These are phyloP conservation scores for Arthrobotrys conoides DNA, from an alignment of 2,329 filamentous ascomycete species.

Conservation along the genomic window DNA sequence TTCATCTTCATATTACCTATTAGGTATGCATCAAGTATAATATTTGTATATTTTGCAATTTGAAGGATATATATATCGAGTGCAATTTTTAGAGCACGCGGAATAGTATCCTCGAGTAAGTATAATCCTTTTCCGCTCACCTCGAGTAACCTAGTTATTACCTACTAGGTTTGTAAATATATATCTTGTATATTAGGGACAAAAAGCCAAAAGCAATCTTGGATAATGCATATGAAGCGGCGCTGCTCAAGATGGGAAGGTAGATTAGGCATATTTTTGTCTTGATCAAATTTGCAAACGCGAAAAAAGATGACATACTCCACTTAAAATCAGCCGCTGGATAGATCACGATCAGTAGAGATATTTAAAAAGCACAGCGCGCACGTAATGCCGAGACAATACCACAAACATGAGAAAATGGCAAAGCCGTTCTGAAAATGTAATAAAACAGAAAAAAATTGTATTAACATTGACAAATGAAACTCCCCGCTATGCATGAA, in stretches of 20 bases:
- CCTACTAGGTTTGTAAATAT: constrained; percentile 17
- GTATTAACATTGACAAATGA: constrained; percentile 28
- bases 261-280: not conserved
- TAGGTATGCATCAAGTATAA: not conserved
- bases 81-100: not conserved
- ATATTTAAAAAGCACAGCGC: not conserved
- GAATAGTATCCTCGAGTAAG: constrained; percentile 13
- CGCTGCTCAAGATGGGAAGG: not conserved
- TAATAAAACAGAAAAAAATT: not conserved
- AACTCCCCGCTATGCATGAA: constrained; percentile 58
- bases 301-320: constrained; percentile 7
- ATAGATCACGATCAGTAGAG: not conserved
- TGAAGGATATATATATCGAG: not conserved
- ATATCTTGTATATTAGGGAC: constrained; percentile 24
- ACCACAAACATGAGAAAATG: not conserved
- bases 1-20: not conserved
- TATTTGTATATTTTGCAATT: not conserved
- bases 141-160: not conserved
- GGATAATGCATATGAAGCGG: not conserved
- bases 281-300: not conserved
- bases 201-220: constrained; percentile 4
- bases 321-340: not conserved
- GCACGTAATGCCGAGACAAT: not conserved
- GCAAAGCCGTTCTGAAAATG: not conserved
- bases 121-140: constrained; percentile 30